A percentile compares a stretch with the other conserved stretches of the same genome.
phyloP scores from a whole-genome alignment of 2,329 filamentous ascomycete genomes.

The Botryotinia globosa region DNA sequence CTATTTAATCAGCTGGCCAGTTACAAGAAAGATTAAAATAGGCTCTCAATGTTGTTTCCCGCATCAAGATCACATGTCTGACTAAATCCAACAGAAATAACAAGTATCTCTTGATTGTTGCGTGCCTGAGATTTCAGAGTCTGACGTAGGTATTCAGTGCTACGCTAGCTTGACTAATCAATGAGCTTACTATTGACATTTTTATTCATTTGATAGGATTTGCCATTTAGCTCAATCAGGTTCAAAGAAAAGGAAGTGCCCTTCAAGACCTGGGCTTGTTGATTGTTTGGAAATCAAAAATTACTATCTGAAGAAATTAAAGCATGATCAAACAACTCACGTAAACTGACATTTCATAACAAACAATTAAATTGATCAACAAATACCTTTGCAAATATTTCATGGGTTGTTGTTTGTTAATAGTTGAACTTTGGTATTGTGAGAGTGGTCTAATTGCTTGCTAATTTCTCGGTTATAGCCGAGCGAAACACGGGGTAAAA shows the following conservation, averaged over 20 bases:
- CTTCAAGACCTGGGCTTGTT: not conserved
- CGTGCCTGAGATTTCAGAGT: not conserved
- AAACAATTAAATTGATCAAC: not conserved
- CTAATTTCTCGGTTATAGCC: not conserved
- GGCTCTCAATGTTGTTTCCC: not conserved
- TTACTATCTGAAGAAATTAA: not conserved
- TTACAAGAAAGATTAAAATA: not conserved
- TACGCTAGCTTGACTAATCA: not conserved
- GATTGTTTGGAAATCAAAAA: not conserved
- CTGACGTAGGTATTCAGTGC: not conserved
- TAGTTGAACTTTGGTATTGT: not conserved
- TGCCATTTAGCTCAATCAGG: not conserved
- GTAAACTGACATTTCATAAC: fast-evolving
- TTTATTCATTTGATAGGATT: not conserved
- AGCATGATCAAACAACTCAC: not conserved
- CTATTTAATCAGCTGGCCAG: not conserved
- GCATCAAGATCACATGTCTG: not conserved
- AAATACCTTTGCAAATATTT: not conserved
- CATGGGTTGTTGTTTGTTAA: not conserved
- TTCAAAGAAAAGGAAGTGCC: not conserved
- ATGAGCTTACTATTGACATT: not conserved
- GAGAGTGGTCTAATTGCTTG: not conserved
- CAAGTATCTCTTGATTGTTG: not conserved
- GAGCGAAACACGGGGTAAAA: not conserved
- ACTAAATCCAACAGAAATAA: not conserved